Evolutionary conservation across 768 basidiomycete genomes (phyloP).

Genomic region (Hygrophoropsis aurantiaca): DNA sequence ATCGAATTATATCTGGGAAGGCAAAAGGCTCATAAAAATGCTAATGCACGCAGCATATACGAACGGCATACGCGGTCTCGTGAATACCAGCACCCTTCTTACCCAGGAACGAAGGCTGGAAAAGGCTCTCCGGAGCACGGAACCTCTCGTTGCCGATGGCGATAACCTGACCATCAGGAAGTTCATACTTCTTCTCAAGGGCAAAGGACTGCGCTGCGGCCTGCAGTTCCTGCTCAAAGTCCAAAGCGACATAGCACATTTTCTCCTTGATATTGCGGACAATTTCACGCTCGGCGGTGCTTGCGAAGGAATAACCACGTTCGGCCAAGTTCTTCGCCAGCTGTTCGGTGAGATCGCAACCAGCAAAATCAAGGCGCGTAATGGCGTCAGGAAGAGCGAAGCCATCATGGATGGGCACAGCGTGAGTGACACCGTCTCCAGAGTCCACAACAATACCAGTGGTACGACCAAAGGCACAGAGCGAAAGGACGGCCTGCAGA

Average conservation of each 20-base stretch:
- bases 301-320: slow-evolving; percentile 93
- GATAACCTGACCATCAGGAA: slow-evolving; percentile 93
- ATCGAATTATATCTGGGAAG: slow-evolving; percentile 53
- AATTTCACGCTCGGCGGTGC: slow-evolving; percentile 90
- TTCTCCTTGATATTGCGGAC: slow-evolving; percentile 95
- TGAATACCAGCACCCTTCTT: slow-evolving; percentile 86
- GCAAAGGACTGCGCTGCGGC: slow-evolving; percentile 87
- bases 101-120: slow-evolving; percentile 59
- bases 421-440: slow-evolving; percentile 95
- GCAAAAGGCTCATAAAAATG: not conserved
- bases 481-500: slow-evolving; percentile 71
- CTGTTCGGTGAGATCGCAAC: slow-evolving; percentile 86
- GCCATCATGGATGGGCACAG: slow-evolving; percentile 95
- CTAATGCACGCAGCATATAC: not conserved
- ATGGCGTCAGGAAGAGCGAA: slow-evolving; percentile 93
- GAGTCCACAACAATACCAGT: slow-evolving; percentile 95
- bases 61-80: slow-evolving; percentile 53
- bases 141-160: slow-evolving; percentile 77
- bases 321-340: slow-evolving; percentile 85
- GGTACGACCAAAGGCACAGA: slow-evolving; percentile 93
- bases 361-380: slow-evolving; percentile 87
- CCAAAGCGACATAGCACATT: slow-evolving; percentile 91
- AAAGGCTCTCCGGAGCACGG: slow-evolving; percentile 55
- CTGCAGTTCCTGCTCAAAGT: slow-evolving; percentile 92
- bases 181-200: slow-evolving; percentile 91